Conservation (phyloP, 495 filamentous ascomycete genomes). For the Cryomyces minteri region DNA sequence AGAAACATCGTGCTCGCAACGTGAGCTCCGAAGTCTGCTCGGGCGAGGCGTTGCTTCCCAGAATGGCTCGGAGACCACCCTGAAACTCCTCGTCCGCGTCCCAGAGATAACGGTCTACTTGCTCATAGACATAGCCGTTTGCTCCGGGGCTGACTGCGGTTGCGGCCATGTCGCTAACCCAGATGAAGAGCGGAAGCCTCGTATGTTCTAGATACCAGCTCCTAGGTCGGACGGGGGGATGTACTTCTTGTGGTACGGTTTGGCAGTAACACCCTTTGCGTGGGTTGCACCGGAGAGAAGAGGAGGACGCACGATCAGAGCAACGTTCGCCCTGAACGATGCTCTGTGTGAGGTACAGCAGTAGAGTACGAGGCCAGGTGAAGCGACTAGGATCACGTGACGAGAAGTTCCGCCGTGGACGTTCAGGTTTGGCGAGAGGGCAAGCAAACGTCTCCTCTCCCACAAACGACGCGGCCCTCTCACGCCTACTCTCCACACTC, state of each 20-base stretch:
- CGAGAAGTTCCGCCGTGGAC: background rate
- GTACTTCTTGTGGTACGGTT: too few relatives aligned
- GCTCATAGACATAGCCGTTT: slow-evolving; percentile 18
- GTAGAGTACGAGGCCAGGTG: too few relatives aligned
- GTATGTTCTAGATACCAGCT: too few relatives aligned
- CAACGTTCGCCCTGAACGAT: too few relatives aligned
- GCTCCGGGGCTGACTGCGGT: background rate
- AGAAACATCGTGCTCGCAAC: slow-evolving; percentile 29
- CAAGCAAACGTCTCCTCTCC: background rate
- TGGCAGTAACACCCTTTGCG: too few relatives aligned
- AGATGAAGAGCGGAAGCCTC: background rate
- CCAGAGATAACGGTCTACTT: slow-evolving; percentile 35
- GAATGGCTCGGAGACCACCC: slow-evolving; percentile 24
- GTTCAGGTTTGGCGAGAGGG: too few relatives aligned
- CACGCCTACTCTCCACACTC: background rate
- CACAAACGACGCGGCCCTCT: slow-evolving; percentile 2
- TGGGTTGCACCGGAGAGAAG: too few relatives aligned
- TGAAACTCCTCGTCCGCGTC: slow-evolving; percentile 35
- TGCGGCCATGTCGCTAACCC: background rate
- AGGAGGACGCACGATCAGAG: too few relatives aligned
- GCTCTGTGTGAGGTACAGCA: too few relatives aligned
- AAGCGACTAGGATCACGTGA: background rate
- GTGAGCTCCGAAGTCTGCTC: slow-evolving; percentile 24
- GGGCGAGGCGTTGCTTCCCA: slow-evolving; percentile 23
- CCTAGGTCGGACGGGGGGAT: background rate